A percentile compares a stretch with the other conserved stretches of the same genome.
Evolutionary conservation across 164 flowering plant genomes (phyloP).

Genomic region (Aristolochia contorta): DNA sequence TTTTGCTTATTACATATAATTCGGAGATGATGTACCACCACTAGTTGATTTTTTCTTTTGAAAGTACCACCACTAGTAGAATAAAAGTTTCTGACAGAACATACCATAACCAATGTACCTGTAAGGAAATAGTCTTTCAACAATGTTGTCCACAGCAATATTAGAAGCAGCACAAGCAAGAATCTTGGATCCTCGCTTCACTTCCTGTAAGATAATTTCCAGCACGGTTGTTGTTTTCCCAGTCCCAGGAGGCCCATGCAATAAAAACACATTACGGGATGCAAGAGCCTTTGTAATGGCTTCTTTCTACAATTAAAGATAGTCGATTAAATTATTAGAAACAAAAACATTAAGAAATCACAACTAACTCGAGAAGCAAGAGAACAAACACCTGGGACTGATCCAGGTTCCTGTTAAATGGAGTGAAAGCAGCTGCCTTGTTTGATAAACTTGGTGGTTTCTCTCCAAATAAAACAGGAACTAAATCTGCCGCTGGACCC

Average conservation of each 20-base stretch:
- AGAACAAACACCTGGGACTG: conserved; percentile 64
- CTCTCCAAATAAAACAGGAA: conserved; percentile 94
- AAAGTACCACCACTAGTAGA: neutral
- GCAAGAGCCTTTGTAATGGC: conserved; percentile 83
- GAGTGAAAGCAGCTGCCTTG: conserved; percentile 52
- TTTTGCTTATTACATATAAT: no score
- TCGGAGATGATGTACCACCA: neutral
- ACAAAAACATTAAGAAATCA: no score
- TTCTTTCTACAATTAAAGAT: conserved; percentile 40
- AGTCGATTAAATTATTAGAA: neutral
- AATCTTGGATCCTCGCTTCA: conserved; percentile 93
- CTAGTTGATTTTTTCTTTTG: no score
- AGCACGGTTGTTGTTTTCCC: conserved; percentile 98
- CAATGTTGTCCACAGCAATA: conserved; percentile 99
- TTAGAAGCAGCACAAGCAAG: conserved; percentile 99
- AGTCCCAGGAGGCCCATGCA: conserved; percentile 99
- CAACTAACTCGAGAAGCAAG: neutral
- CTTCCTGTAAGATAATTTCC: conserved; percentile 96
- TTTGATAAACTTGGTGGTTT: conserved; percentile 51
- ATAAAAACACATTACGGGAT: conserved; percentile 78
- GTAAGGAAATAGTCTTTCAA: conserved; percentile 86
- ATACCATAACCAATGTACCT: conserved; percentile 32
- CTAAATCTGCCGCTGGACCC: conserved; percentile 90
- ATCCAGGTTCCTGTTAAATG: conserved; percentile 69
- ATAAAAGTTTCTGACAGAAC: no score